Conservation (phyloP, 2,329 filamentous ascomycete genomes). For the Amauroascus verrucosus region DNA sequence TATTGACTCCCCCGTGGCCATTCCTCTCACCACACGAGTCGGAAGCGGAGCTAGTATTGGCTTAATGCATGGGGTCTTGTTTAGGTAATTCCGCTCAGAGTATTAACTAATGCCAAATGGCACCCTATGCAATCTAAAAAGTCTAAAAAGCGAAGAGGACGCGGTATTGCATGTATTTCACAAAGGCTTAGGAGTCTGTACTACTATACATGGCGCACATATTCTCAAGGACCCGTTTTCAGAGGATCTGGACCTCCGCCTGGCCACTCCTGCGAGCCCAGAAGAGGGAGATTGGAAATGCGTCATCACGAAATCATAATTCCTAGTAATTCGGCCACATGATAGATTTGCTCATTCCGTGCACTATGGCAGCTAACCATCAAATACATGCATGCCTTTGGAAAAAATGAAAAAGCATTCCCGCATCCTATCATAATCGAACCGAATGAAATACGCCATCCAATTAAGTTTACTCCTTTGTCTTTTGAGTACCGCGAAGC, state of each 20-base stretch:
- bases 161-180: too few species aligned
- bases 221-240: background rate
- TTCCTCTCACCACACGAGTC: too few species aligned
- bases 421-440: constrained; percentile 15
- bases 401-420: constrained; percentile 10
- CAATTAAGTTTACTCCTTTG: constrained; percentile 72
- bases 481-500: constrained; percentile 99
- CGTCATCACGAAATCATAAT: background rate
- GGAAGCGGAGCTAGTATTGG: too few species aligned
- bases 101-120: too few species aligned
- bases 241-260: background rate
- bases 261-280: background rate
- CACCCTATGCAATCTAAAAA: too few species aligned
- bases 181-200: too few species aligned
- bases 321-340: constrained; percentile 6
- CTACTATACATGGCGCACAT: too few species aligned
- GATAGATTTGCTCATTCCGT: constrained; percentile 11
- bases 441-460: constrained; percentile 36
- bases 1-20: background rate
- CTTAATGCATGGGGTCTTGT: too few species aligned
- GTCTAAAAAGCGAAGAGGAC: background rate
- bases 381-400: constrained; percentile 12
- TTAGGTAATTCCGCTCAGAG: background rate
- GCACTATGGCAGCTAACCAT: constrained; percentile 12
- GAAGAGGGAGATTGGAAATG: background rate